phyloP scores from a whole-genome alignment of 176 grass and related monocot species.

The Coix lacrymajobi region DNA sequence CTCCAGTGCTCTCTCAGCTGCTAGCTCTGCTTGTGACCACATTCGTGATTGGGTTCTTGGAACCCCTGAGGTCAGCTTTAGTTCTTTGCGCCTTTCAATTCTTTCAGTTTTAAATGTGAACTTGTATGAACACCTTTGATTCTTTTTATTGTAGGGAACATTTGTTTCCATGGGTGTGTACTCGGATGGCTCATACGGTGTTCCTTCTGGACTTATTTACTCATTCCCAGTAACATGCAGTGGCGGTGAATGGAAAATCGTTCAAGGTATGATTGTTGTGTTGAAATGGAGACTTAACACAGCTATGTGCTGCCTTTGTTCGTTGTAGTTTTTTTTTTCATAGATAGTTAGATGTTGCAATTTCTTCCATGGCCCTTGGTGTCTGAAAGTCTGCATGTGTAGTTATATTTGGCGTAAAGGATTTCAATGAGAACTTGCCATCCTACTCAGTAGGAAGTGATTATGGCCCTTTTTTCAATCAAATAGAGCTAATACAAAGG shows the following conservation, averaged over 20 bases:
- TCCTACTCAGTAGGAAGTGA: not conserved
- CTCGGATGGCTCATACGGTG: slow-evolving; percentile 90
- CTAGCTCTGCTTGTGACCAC: slow-evolving; percentile 96
- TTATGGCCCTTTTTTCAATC: not conserved
- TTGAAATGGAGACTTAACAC: not conserved
- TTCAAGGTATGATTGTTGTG: slow-evolving; percentile 54
- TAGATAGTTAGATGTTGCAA: not conserved
- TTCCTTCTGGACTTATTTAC: slow-evolving; percentile 93
- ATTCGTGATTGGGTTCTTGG: slow-evolving; percentile 96
- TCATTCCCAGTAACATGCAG: slow-evolving; percentile 91
- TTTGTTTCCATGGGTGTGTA: slow-evolving; percentile 98
- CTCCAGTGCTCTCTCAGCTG: slow-evolving; percentile 93
- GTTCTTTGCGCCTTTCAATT: not conserved
- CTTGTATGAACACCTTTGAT: not conserved
- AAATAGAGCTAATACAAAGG: not conserved
- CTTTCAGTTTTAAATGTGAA: not conserved
- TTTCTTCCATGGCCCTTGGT: not conserved
- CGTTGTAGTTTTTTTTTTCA: not conserved
- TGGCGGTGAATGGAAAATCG: slow-evolving; percentile 77
- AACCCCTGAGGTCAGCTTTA: slow-evolving; percentile 68
- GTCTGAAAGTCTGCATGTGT: not conserved
- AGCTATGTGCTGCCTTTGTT: not conserved
- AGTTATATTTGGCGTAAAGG: not conserved
- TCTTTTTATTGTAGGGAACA: slow-evolving; percentile 45
- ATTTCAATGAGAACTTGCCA: not conserved